These are phyloP conservation scores for Solanum dulcamara DNA, from an alignment of 257 asterid species.

Conservation along the genomic window DNA sequence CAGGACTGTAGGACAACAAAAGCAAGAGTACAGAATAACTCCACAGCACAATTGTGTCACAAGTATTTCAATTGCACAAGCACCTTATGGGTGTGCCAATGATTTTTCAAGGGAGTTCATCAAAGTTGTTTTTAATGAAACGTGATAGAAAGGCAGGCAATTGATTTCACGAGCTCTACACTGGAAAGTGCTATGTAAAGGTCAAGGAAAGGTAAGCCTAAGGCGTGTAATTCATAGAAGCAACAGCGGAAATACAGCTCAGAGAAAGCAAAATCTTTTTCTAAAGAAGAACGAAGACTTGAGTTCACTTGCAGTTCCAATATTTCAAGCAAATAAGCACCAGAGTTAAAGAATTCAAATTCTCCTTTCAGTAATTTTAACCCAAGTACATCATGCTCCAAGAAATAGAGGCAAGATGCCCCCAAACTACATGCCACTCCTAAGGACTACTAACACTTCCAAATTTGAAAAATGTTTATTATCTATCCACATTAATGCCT, in stretches of 20 bases:
- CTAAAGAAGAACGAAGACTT: not conserved
- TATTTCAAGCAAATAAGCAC: not conserved
- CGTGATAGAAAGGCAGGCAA: not conserved
- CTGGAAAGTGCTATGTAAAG: not conserved
- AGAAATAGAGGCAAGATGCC: not conserved
- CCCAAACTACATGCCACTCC: not conserved
- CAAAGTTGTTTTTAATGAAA: not conserved
- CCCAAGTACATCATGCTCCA: not conserved
- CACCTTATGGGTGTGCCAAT: not conserved
- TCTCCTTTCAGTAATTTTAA: not conserved
- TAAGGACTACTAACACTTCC: not conserved
- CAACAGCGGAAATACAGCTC: not conserved
- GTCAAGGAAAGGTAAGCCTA: not conserved
- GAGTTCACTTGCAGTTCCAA: not conserved
- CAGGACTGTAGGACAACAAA: slow-evolving; percentile 41
- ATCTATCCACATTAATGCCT: not conserved
- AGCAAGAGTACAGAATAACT: not conserved
- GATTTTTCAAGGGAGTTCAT: not conserved
- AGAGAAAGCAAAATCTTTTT: not conserved
- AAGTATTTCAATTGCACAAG: not conserved
- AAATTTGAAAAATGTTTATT: not conserved
- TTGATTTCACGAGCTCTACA: not conserved
- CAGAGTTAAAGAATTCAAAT: not conserved
- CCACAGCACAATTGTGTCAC: not conserved
- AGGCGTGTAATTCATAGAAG: not conserved